Evolutionary conservation across 176 grass and related monocot species (phyloP).

Genomic region (Dendrocalamus sinicus): DNA sequence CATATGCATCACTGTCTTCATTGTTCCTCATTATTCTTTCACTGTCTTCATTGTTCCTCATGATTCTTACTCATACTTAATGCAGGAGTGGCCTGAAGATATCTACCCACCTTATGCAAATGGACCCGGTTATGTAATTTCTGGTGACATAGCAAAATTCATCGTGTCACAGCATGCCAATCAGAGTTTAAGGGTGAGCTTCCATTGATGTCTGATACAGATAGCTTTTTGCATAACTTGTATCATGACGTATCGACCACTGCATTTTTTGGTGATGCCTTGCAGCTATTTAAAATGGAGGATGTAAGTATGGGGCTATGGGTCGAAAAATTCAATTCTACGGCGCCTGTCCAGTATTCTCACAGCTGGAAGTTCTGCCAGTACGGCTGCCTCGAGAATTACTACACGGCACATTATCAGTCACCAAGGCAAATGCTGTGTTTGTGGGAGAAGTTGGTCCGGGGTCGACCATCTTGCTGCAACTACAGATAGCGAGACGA

Average conservation of each 20-base stretch:
- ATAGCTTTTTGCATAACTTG: constrained; percentile 7
- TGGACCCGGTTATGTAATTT: constrained; percentile 92
- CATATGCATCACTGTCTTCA: neutral
- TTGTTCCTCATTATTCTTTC: neutral
- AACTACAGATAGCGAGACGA: constrained; percentile 72
- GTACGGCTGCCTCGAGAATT: constrained; percentile 86
- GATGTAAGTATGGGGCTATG: constrained; percentile 96
- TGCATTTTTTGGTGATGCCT: constrained; percentile 31
- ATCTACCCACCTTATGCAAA: constrained; percentile 97
- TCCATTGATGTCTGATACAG: neutral
- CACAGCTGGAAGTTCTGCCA: constrained; percentile 98
- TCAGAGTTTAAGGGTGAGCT: constrained; percentile 79
- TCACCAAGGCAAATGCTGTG: constrained; percentile 90
- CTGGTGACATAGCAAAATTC: constrained; percentile 78
- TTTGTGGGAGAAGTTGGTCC: constrained; percentile 82
- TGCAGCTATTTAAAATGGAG: constrained; percentile 98
- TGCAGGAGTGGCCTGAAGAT: constrained; percentile 93
- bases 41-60: neutral
- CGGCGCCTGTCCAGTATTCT: constrained; percentile 71
- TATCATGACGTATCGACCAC: constrained; percentile 24
- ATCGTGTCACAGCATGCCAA: constrained; percentile 73
- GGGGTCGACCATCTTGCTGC: constrained; percentile 73
- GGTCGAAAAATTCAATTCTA: constrained; percentile 90
- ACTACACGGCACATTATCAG: constrained; percentile 94
- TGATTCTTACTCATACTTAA: constrained; percentile 35